phyloP scores from a whole-genome alignment of 2,329 filamentous ascomycete species.

The Gaeumannomyces sp. region DNA sequence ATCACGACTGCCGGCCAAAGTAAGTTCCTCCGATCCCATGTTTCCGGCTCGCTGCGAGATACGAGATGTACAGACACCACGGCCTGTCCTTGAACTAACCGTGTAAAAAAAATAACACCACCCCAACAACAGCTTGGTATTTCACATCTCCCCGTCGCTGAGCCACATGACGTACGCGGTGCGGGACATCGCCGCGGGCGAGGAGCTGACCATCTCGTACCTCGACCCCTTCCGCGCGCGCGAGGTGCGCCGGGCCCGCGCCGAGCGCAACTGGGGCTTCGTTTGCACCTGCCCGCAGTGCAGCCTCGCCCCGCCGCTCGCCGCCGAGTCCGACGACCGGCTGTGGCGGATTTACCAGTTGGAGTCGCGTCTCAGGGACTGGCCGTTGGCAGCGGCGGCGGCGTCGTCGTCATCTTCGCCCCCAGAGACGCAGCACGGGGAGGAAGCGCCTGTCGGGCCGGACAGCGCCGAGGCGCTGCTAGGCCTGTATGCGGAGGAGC shows the following conservation, averaged over 20 bases:
- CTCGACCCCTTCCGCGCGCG: slow-evolving; percentile 23
- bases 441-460: slow-evolving; percentile 15
- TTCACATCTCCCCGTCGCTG: slow-evolving; percentile 25
- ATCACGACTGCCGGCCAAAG: slow-evolving; percentile 37
- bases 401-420: slow-evolving; percentile 2
- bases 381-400: neutral
- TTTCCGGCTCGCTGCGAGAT: no score
- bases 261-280: slow-evolving; percentile 29
- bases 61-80: no score
- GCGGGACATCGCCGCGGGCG: slow-evolving; percentile 28
- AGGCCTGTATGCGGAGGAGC: slow-evolving; percentile 27
- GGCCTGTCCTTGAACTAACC: no score
- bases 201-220: slow-evolving; percentile 33
- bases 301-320: slow-evolving; percentile 15
- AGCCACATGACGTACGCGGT: slow-evolving; percentile 30
- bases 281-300: slow-evolving; percentile 30
- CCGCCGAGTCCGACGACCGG: slow-evolving; percentile 26
- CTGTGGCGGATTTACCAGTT: slow-evolving; percentile 25
- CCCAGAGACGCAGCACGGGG: slow-evolving; percentile 4
- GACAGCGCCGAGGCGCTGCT: slow-evolving; percentile 24
- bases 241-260: slow-evolving; percentile 23
- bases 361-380: slow-evolving; percentile 19
- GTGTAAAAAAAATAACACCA: neutral
- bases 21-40: slow-evolving; percentile 18
- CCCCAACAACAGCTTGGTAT: slow-evolving; percentile 23